Percentiles rank a stretch among this genome's conserved stretches.
These are phyloP conservation scores for Gaertneriomyces sp. DNA, from an alignment of 192 early-diverging fungal species.

Conservation along the genomic window DNA sequence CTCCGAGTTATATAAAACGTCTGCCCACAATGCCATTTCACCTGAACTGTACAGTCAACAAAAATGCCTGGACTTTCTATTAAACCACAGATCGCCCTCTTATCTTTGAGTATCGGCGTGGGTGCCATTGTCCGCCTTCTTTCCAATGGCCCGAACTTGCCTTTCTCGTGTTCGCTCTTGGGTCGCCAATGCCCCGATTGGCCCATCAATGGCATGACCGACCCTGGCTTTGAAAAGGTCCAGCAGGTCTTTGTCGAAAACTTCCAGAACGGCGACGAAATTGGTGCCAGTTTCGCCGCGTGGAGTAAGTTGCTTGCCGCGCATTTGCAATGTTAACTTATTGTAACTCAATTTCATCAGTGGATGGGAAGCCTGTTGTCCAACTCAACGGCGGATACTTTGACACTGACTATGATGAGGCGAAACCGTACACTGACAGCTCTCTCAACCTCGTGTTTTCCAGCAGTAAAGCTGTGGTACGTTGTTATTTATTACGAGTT, in stretches of 20 bases:
- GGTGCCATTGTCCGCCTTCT: constrained; percentile 3
- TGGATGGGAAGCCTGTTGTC: constrained; percentile 55
- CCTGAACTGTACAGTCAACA: no score
- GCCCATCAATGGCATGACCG: constrained; percentile 29
- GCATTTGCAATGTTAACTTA: constrained; percentile 8
- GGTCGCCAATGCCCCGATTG: constrained; percentile 21
- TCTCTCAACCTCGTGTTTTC: constrained; percentile 67
- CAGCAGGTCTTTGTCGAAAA: constrained; percentile 32
- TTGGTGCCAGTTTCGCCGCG: constrained; percentile 47
- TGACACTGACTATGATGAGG: constrained; percentile 36
- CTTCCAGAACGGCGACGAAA: constrained; percentile 45
- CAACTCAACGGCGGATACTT: constrained; percentile 62
- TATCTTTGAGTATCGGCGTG: background rate
- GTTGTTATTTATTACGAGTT: constrained; percentile 5
- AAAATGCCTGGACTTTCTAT: no score
- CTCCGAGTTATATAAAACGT: no score
- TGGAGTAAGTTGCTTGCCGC: constrained; percentile 23
- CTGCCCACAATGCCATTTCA: no score
- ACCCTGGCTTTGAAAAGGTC: constrained; percentile 40
- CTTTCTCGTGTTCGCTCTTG: constrained; percentile 13
- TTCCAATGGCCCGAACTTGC: constrained; percentile 9
- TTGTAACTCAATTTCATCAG: constrained; percentile 22
- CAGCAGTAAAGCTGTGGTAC: constrained; percentile 57
- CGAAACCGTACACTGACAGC: constrained; percentile 46
- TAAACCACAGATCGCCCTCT: background rate